Percentiles rank a stretch among this genome's conserved stretches.
phyloP scores from a whole-genome alignment of 1,139 yeast genomes.

The Candida pseudocylindracea region DNA sequence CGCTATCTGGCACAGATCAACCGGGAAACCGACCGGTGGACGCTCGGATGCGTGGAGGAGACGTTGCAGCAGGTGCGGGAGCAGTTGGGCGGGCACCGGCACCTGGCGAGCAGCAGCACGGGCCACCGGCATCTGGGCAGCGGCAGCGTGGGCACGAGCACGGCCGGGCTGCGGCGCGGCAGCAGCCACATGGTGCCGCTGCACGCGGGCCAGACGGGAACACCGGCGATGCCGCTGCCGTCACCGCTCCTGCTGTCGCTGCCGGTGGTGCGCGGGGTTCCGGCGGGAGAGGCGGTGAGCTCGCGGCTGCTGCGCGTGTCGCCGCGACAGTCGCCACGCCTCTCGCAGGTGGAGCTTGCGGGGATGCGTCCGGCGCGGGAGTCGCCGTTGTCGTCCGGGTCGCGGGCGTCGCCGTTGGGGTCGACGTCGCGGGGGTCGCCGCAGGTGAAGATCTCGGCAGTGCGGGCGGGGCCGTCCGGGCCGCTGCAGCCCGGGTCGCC shows the following conservation, averaged over 20 bases:
- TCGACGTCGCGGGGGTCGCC: too few species aligned
- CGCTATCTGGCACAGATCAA: conserved; percentile 66
- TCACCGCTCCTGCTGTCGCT: not conserved
- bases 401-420: too few species aligned
- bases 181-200: too few species aligned
- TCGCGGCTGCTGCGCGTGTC: not conserved
- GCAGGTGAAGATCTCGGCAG: too few species aligned
- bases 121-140: too few species aligned
- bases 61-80: conserved; percentile 26
- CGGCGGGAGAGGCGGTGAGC: not conserved
- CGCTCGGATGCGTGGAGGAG: conserved; percentile 39
- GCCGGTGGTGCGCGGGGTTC: not conserved
- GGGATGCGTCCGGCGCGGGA: too few species aligned
- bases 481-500: too few species aligned
- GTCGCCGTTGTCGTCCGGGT: too few species aligned
- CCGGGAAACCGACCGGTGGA: conserved; percentile 58
- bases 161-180: not conserved
- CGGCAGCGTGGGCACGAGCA: not conserved
- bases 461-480: too few species aligned
- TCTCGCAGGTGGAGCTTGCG: not conserved
- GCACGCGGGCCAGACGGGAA: too few species aligned
- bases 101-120: not conserved
- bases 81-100: not conserved
- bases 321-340: not conserved
- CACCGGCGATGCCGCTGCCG: too few species aligned